phyloP scores from a whole-genome alignment of 257 asterid species.

The Euphrasia confusa region DNA sequence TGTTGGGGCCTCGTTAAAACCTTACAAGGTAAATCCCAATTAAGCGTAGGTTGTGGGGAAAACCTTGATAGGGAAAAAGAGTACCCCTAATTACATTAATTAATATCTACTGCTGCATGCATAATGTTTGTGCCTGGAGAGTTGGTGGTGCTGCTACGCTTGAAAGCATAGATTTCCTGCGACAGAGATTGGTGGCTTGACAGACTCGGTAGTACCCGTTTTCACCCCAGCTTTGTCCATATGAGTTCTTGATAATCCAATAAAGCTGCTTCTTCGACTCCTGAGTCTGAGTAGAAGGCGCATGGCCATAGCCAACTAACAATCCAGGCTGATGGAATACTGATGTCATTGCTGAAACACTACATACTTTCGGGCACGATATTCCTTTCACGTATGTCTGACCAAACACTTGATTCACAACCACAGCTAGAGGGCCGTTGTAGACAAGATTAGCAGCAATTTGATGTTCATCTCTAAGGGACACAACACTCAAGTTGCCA shows the following conservation, averaged over 20 bases:
- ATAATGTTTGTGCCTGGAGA: too few species aligned
- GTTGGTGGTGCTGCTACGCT: neutral
- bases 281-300: neutral
- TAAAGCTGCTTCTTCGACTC: neutral
- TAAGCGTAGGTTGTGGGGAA: too few species aligned
- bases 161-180: neutral
- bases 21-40: too few species aligned
- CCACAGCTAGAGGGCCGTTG: neutral
- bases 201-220: neutral
- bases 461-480: neutral
- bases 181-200: neutral
- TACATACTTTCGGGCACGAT: neutral
- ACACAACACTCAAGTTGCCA: neutral
- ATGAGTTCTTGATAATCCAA: neutral
- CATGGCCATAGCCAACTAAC: neutral
- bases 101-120: too few species aligned
- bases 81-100: too few species aligned
- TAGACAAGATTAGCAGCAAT: neutral
- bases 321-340: neutral
- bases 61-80: too few species aligned
- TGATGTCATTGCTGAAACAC: neutral
- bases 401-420: neutral
- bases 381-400: neutral
- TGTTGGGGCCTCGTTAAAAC: too few species aligned
- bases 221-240: neutral